Evolutionary conservation across 371 early-diverging fungal species (phyloP).

Genomic region (Mortierella sp.): DNA sequence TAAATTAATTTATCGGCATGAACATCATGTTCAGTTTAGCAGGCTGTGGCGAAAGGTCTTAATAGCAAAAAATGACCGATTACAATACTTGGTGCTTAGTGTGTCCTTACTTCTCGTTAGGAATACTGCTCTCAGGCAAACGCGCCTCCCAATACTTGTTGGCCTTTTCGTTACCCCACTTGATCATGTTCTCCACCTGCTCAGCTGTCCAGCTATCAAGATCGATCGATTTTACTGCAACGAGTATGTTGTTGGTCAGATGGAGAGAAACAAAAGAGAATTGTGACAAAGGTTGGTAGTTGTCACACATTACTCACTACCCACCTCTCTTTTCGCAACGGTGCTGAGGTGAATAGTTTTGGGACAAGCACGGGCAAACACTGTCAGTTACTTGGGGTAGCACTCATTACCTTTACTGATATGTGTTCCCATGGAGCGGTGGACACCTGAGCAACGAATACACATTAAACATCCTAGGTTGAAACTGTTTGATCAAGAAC

Average conservation of each 20-base stretch:
- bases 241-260: neutral
- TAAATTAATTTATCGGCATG: neutral
- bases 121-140: constrained; percentile 64
- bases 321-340: neutral
- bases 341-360: neutral
- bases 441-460: constrained; percentile 89
- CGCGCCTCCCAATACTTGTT: constrained; percentile 82
- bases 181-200: constrained; percentile 86
- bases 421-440: constrained; percentile 89
- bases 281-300: neutral
- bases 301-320: neutral
- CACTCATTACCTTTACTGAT: constrained; percentile 84
- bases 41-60: neutral
- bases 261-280: neutral
- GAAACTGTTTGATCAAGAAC: constrained; percentile 65
- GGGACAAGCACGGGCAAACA: no score
- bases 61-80: neutral
- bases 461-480: constrained; percentile 91
- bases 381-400: no score
- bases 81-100: neutral
- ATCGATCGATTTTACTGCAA: constrained; percentile 86
- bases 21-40: no score
- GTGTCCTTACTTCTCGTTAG: constrained; percentile 55
- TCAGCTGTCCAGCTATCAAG: constrained; percentile 91
- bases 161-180: constrained; percentile 90